Evolutionary conservation across 2,329 filamentous ascomycete genomes (phyloP).

Genomic region (Phyllosticta citrichinensis): DNA sequence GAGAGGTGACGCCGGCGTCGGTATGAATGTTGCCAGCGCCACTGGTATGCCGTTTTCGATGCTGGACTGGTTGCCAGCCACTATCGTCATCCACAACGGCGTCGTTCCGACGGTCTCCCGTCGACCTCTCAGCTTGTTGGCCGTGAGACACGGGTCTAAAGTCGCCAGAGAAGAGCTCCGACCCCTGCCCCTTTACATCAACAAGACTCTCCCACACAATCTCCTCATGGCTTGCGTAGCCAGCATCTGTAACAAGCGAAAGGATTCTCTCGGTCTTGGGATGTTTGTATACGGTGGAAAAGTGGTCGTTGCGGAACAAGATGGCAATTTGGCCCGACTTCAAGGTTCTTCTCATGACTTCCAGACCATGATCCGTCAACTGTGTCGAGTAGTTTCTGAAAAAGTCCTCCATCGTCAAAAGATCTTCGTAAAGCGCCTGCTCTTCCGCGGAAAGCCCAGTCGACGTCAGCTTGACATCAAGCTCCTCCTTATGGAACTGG

Average conservation of each 20-base stretch:
- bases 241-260: slow-evolving; percentile 84
- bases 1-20: slow-evolving; percentile 5
- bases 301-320: slow-evolving; percentile 94
- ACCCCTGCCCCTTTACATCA: slow-evolving; percentile 73
- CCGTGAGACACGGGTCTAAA: slow-evolving; percentile 70
- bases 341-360: slow-evolving; percentile 60
- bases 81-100: slow-evolving; percentile 42
- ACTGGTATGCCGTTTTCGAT: slow-evolving; percentile 11
- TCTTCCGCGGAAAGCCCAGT: slow-evolving; percentile 60
- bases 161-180: slow-evolving; percentile 82
- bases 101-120: slow-evolving; percentile 21
- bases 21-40: slow-evolving; percentile 7
- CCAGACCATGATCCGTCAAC: slow-evolving; percentile 70
- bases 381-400: slow-evolving; percentile 75
- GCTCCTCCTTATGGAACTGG: slow-evolving; percentile 77
- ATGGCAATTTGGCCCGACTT: slow-evolving; percentile 75
- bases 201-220: slow-evolving; percentile 93
- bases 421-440: slow-evolving; percentile 71
- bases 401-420: slow-evolving; percentile 74
- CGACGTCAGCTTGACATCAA: slow-evolving; percentile 65
- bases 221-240: slow-evolving; percentile 78
- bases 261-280: slow-evolving; percentile 65
- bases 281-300: slow-evolving; percentile 80
- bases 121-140: slow-evolving; percentile 18
- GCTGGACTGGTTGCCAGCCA: slow-evolving; percentile 18